These are phyloP conservation scores for Calonectria naviculata DNA, from an alignment of 2,329 filamentous ascomycete genomes.

Conservation along the genomic window DNA sequence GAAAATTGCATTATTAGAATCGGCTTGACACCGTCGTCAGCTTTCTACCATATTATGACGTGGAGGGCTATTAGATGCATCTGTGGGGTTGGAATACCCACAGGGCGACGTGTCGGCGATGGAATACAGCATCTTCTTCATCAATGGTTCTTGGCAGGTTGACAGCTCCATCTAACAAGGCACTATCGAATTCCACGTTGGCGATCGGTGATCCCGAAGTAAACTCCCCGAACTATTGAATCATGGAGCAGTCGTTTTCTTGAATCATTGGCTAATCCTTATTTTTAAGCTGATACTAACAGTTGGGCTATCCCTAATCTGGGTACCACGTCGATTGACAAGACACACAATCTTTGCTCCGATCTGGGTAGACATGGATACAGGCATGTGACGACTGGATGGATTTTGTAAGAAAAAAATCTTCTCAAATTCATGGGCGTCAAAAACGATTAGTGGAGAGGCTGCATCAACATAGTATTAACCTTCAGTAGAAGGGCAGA, in stretches of 20 bases:
- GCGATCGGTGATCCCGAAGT: neutral
- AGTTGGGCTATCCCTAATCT: neutral
- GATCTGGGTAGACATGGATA: neutral
- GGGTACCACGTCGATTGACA: neutral
- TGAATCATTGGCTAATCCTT: neutral
- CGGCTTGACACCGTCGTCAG: neutral
- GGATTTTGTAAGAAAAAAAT: neutral
- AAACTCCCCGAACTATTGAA: slow-evolving; percentile 6
- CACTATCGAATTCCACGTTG: slow-evolving; percentile 1
- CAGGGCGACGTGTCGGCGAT: neutral
- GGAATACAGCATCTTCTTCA: neutral
- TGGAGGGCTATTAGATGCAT: neutral
- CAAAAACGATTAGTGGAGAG: too few relatives aligned
- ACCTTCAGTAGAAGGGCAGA: neutral
- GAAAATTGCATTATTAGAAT: neutral
- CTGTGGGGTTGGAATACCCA: neutral
- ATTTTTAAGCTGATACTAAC: slow-evolving; percentile 5
- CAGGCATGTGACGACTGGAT: neutral
- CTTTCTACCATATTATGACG: neutral
- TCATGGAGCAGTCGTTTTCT: neutral
- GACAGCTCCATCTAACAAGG: neutral
- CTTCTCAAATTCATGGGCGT: neutral
- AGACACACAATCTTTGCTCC: neutral
- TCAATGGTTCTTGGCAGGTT: neutral
- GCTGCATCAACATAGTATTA: too few relatives aligned